phyloP scores from a whole-genome alignment of 805 yeast genomes.

The Metschnikowia shivogae region DNA sequence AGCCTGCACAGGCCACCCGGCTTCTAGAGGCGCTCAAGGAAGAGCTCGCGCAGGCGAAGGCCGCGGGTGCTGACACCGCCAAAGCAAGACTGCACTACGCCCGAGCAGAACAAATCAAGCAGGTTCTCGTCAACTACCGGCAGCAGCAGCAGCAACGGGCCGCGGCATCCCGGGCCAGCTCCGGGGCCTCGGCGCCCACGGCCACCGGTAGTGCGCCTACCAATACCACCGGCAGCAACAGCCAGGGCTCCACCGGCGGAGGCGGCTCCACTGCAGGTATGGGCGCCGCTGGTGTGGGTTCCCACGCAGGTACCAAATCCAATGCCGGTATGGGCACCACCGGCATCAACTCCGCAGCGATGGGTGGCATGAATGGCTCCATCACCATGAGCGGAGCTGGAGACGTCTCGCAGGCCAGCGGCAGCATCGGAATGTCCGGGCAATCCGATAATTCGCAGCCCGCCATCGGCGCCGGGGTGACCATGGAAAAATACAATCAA shows the following conservation, averaged over 20 bases:
- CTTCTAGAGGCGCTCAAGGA: slow-evolving; percentile 55
- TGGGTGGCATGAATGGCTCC: no score
- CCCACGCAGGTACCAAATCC: no score
- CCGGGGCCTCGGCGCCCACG: background rate
- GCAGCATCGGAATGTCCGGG: background rate
- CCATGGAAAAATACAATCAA: slow-evolving; percentile 39
- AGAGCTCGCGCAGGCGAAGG: slow-evolving; percentile 57
- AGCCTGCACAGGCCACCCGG: slow-evolving; percentile 53
- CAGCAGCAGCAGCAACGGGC: slow-evolving; percentile 44
- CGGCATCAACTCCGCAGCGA: no score
- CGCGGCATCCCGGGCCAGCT: slow-evolving; percentile 10
- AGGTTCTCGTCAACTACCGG: slow-evolving; percentile 53
- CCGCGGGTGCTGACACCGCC: slow-evolving; percentile 43
- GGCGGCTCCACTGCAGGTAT: no score
- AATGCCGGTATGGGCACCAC: no score
- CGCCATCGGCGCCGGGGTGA: slow-evolving; percentile 10
- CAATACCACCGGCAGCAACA: no score
- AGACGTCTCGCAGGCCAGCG: background rate
- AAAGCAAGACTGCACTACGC: slow-evolving; percentile 60
- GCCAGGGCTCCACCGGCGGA: no score
- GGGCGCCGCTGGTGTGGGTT: no score
- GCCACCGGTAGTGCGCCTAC: background rate
- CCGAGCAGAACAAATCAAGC: slow-evolving; percentile 62
- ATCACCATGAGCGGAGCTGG: background rate
- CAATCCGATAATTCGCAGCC: background rate